Evolutionary conservation across 164 flowering plant species (phyloP).

Genomic region (Annona cherimola): DNA sequence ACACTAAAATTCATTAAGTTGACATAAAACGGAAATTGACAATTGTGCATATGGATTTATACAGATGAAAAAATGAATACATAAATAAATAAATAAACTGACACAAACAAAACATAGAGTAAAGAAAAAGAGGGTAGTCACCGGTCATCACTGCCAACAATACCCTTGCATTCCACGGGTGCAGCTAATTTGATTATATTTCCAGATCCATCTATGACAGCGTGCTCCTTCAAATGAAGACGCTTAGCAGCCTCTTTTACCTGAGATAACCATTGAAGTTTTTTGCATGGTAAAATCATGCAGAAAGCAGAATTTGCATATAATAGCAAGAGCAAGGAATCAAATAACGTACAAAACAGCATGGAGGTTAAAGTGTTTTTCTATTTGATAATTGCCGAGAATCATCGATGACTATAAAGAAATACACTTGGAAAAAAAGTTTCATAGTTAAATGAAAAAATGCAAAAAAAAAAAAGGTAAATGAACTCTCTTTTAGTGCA

Average conservation of each 20-base stretch:
- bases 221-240: conserved; percentile 90
- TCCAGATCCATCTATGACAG: conserved; percentile 78
- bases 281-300: neutral
- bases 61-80: no score
- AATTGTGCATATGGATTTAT: no score
- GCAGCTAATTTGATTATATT: conserved; percentile 81
- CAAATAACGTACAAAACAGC: neutral
- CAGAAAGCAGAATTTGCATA: neutral
- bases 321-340: neutral
- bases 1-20: no score
- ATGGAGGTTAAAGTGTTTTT: neutral
- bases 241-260: conserved; percentile 93
- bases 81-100: neutral
- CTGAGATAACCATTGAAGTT: conserved; percentile 25
- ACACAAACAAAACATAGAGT: neutral
- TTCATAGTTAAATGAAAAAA: no score
- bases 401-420: neutral
- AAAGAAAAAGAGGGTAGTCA: conserved; percentile 14
- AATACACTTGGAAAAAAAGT: no score
- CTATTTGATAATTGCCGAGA: neutral
- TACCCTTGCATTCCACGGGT: conserved; percentile 99
- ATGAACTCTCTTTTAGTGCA: no score
- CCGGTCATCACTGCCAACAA: conserved; percentile 99
- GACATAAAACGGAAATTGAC: no score
- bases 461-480: no score